A percentile compares a stretch with the other conserved stretches of the same genome.
phyloP scores from a whole-genome alignment of 176 grass and related monocot genomes.

The Oryza longistaminata region DNA sequence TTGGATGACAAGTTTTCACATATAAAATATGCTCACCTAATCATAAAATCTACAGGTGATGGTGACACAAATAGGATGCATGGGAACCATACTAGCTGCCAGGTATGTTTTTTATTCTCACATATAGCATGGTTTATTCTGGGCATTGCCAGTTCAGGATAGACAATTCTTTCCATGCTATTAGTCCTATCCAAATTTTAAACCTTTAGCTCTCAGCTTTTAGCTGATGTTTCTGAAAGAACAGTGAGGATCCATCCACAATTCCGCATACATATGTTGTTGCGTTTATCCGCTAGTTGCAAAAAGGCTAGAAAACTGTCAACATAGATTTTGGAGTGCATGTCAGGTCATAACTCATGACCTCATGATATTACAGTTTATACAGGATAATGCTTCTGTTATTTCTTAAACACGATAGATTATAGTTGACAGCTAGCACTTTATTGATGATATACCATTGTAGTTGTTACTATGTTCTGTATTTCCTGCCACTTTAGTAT shows the following conservation, averaged over 20 bases:
- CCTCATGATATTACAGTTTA: not conserved
- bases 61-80: conserved; percentile 91
- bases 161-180: not conserved
- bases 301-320: not conserved
- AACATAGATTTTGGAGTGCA: not conserved
- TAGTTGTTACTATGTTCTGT: not conserved
- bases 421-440: not conserved
- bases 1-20: not conserved
- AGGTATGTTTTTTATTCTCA: conserved; percentile 51
- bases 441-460: conserved; percentile 13
- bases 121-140: conserved; percentile 9
- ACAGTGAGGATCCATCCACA: not conserved
- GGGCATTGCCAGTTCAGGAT: conserved; percentile 2
- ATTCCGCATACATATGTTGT: not conserved
- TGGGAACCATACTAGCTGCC: conserved; percentile 87
- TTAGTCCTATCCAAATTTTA: not conserved
- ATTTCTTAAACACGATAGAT: conserved; percentile 4
- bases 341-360: not conserved
- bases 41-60: conserved; percentile 61
- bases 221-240: not conserved
- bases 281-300: not conserved
- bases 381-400: conserved; percentile 11
- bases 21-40: conserved; percentile 19
- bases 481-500: conserved; percentile 1
- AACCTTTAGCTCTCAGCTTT: not conserved